Base-by-base conservation (phyloP, 768 basidiomycete species). In the Trametes cingulata region DNA sequence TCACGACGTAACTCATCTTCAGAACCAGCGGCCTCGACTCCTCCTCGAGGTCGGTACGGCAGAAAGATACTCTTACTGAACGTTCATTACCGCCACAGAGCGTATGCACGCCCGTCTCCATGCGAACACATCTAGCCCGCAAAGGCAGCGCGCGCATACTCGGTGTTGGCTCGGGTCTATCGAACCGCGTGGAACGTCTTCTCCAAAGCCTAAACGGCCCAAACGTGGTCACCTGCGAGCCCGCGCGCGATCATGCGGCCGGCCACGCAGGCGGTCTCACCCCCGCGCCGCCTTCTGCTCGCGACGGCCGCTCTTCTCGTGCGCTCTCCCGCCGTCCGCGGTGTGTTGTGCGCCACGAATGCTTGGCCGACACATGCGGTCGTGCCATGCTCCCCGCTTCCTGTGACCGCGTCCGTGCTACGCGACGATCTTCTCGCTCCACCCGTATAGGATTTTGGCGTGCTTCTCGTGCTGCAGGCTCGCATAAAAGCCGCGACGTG, bases 241-340 rank as follows among this genome's bases (percentile, higher is more conserved):
- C 19, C 35, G 36, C 17, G 47, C 46, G 56, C 47, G 56, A 49
- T 57, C 56, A 57, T 57, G 56, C 37, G 56, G 46, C 19, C 46
- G 8, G 42, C 52, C 52, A 54, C 42, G 52, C 54, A 33, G 43
- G 17, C 54, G 56, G 56, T 57, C 56, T 57, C 56, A 57, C 47
- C 14, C 29, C 25, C 29, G 4, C 47, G 47, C 47, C 45, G 54
- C 43, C 45, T 56, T 56, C 54, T 47, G 39, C 25, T n/a, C 39
- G 15, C 56, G 55, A 40, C 55, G 45, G 46, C 37, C 55, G 55
- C 29, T 33, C 56, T 57, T 57, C 56, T 49, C 39, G 56, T 39
- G 47, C 39, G 37, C 47, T 14, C 39, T 22, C 47, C 24, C 47
- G 37, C 15, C 56, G 47, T 12, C 25, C n/a, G 40, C 56, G 56